Percentiles rank a stretch among this genome's conserved stretches.
Evolutionary conservation across 306 rosid genomes (phyloP).

Genomic region (Pachyrhizus erosus): DNA sequence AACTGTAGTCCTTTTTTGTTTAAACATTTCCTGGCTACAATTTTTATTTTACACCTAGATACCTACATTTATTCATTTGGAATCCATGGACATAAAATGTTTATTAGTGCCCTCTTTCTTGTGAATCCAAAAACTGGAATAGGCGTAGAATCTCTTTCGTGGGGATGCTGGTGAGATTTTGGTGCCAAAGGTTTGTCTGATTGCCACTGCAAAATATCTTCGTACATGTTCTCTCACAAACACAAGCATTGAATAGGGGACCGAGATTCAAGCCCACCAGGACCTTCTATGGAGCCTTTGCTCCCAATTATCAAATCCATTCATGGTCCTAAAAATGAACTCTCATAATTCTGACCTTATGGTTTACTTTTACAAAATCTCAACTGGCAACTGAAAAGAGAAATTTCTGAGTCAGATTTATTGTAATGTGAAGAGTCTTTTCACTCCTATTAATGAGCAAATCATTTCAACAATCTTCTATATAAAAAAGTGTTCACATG

Average conservation of each 20-base stretch:
- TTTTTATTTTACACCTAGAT: not conserved
- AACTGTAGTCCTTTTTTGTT: not conserved
- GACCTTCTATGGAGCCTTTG: not conserved
- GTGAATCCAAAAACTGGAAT: constrained; percentile 32
- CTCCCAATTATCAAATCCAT: not conserved
- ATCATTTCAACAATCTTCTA: not conserved
- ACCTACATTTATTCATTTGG: not conserved
- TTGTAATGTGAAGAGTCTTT: not conserved
- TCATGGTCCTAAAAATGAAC: constrained; percentile 6
- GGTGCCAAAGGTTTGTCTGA: not conserved
- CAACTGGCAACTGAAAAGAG: not conserved
- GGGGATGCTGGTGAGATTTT: constrained; percentile 23
- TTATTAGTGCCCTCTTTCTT: not conserved
- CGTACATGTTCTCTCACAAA: constrained; percentile 1
- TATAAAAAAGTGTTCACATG: constrained; percentile 3
- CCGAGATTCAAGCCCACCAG: not conserved
- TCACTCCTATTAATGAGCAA: constrained; percentile 1
- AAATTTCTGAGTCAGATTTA: not conserved
- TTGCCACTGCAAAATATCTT: constrained; percentile 18
- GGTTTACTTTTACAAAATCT: not conserved
- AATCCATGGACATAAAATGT: not conserved
- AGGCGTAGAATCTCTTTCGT: not conserved
- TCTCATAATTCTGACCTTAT: not conserved
- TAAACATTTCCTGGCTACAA: not conserved
- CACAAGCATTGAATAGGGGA: constrained; percentile 13